A percentile compares a stretch with the other conserved stretches of the same genome.
Evolutionary conservation across 257 asterid genomes (phyloP).

Genomic region (Vinca minor): DNA sequence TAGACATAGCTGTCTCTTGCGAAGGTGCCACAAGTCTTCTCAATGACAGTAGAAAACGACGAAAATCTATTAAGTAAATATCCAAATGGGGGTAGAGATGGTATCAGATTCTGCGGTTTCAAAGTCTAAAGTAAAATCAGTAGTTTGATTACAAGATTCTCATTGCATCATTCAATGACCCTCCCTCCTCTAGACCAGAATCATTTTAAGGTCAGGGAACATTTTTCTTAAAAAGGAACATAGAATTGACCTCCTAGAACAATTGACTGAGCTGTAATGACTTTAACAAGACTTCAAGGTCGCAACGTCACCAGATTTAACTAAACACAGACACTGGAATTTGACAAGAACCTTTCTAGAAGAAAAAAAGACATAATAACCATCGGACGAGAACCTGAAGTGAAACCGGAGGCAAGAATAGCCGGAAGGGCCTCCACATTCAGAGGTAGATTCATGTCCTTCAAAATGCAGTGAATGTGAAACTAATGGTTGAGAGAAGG

Average conservation of each 20-base stretch:
- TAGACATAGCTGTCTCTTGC: background rate
- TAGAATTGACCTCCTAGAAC: too few relatives aligned
- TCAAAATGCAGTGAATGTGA: too few relatives aligned
- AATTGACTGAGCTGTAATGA: too few relatives aligned
- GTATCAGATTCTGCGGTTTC: slow-evolving; percentile 15
- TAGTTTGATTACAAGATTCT: background rate
- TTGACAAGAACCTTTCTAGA: too few relatives aligned
- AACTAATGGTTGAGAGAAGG: too few relatives aligned
- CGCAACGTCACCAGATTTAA: too few relatives aligned
- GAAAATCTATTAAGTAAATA: background rate
- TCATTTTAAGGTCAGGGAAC: background rate
- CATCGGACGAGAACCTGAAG: background rate
- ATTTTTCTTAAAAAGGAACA: background rate
- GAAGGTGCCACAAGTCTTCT: background rate
- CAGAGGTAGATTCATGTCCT: too few relatives aligned
- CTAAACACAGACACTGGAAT: too few relatives aligned
- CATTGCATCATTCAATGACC: background rate
- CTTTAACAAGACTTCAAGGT: too few relatives aligned
- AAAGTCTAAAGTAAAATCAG: slow-evolving; percentile 1
- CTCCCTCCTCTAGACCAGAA: background rate
- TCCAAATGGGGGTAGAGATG: background rate
- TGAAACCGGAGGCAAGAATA: background rate
- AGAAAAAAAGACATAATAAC: too few relatives aligned
- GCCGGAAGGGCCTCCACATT: too few relatives aligned
- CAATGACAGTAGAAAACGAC: background rate